Percentiles rank a stretch among this genome's conserved stretches.
Evolutionary conservation across 148 eudicot genomes (phyloP).

Genomic region (Heliamphora exappendiculata): DNA sequence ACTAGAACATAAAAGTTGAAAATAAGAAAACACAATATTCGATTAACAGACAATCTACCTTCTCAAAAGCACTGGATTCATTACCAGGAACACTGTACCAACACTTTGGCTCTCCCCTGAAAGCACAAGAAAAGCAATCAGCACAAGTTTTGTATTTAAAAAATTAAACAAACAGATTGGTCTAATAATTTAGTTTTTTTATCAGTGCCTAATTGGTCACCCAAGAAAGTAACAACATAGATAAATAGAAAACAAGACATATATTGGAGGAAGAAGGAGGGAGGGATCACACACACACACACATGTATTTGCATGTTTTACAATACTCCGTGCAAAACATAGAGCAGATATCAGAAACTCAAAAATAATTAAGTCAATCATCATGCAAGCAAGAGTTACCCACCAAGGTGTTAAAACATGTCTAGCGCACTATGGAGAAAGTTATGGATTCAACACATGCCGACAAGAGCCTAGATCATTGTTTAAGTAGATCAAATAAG

Average conservation of each 20-base stretch:
- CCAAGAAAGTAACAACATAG: neutral
- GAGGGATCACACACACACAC: neutral
- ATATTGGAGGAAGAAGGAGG: neutral
- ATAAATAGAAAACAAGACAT: neutral
- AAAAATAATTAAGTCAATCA: neutral
- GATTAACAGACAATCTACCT: constrained; percentile 38
- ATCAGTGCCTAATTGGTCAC: too few species aligned
- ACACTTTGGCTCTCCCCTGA: constrained; percentile 99
- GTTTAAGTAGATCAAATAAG: too few species aligned
- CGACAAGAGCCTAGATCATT: neutral
- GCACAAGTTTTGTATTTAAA: neutral
- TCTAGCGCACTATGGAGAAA: neutral
- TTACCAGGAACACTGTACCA: constrained; percentile 99
- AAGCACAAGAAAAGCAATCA: constrained; percentile 19
- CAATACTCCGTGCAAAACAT: neutral
- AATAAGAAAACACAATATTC: neutral
- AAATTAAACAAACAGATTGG: neutral
- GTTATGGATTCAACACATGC: neutral
- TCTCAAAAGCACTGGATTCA: constrained; percentile 85
- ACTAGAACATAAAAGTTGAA: neutral
- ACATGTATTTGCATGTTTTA: neutral
- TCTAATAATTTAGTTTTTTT: neutral
- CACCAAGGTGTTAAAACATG: neutral
- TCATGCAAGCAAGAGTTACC: neutral
- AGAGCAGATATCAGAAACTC: neutral